phyloP scores from a whole-genome alignment of 2,329 filamentous ascomycete genomes.

The Curvularia verruculosa region DNA sequence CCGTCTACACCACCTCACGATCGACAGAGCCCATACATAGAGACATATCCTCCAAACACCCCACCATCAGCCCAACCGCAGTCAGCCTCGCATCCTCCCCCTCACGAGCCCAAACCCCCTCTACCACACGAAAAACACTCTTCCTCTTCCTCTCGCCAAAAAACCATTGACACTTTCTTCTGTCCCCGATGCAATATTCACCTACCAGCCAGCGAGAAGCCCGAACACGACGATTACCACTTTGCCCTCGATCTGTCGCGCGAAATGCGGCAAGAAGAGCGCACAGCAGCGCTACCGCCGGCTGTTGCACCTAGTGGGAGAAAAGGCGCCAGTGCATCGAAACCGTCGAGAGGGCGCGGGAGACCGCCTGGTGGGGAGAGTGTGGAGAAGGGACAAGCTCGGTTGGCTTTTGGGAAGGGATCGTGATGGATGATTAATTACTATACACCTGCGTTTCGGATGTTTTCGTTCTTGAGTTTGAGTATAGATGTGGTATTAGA shows the following conservation, averaged over 20 bases:
- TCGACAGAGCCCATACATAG: slow-evolving; percentile 15
- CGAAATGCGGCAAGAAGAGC: slow-evolving; percentile 51
- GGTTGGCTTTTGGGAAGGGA: slow-evolving; percentile 50
- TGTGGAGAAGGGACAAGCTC: slow-evolving; percentile 54
- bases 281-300: slow-evolving; percentile 14
- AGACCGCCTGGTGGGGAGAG: slow-evolving; percentile 43
- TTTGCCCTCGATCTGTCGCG: slow-evolving; percentile 85
- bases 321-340: slow-evolving; percentile 21
- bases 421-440: too few species aligned
- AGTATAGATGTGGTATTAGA: too few species aligned
- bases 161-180: slow-evolving; percentile 48
- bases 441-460: too few species aligned
- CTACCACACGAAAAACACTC: slow-evolving; percentile 1
- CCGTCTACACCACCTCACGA: slow-evolving; percentile 22
- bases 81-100: slow-evolving; percentile 7
- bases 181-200: slow-evolving; percentile 71
- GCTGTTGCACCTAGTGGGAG: not conserved
- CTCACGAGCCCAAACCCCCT: slow-evolving; percentile 6
- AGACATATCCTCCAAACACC: slow-evolving; percentile 23
- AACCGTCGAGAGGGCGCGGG: slow-evolving; percentile 43
- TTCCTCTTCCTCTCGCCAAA: slow-evolving; percentile 23
- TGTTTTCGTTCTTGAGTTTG: not conserved
- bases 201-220: slow-evolving; percentile 64
- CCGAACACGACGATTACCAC: slow-evolving; percentile 92
- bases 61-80: slow-evolving; percentile 45